These are phyloP conservation scores for Fraxinus baroniana DNA, from an alignment of 305 asterid genomes.

Conservation along the genomic window DNA sequence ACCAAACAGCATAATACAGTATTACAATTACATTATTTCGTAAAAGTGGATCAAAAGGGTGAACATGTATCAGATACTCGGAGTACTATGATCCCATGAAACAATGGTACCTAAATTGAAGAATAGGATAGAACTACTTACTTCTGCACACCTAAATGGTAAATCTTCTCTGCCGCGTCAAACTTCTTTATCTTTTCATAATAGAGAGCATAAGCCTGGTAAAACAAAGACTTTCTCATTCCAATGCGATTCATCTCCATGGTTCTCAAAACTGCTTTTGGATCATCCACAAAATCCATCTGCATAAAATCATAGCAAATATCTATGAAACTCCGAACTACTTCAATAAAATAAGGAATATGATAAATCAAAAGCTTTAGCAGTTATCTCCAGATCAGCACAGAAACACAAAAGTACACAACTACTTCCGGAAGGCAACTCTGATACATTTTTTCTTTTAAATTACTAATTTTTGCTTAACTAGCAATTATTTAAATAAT, in stretches of 20 bases:
- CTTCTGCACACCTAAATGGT: slow-evolving; percentile 79
- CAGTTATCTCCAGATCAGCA: neutral
- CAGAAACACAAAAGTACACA: neutral
- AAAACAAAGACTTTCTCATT: slow-evolving; percentile 67
- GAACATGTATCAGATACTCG: neutral
- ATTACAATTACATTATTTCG: neutral
- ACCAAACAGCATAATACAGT: neutral
- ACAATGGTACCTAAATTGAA: neutral
- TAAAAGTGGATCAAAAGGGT: neutral
- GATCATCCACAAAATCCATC: slow-evolving; percentile 91
- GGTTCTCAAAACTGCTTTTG: slow-evolving; percentile 56
- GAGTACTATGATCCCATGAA: neutral
- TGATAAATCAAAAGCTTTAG: neutral
- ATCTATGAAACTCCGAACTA: neutral
- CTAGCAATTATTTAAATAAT: neutral
- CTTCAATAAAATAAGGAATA: neutral
- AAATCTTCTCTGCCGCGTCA: slow-evolving; percentile 78
- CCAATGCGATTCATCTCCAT: slow-evolving; percentile 78
- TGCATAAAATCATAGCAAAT: slow-evolving; percentile 25
- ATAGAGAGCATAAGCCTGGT: slow-evolving; percentile 85
- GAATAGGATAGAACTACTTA: slow-evolving; percentile 35
- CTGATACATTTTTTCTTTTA: neutral
- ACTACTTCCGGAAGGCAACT: neutral
- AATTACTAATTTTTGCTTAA: neutral
- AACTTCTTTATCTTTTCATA: slow-evolving; percentile 81